Percentiles rank a stretch among this genome's conserved stretches.
Conservation (phyloP, 768 basidiomycete genomes). For the Suillus clintonianus region DNA sequence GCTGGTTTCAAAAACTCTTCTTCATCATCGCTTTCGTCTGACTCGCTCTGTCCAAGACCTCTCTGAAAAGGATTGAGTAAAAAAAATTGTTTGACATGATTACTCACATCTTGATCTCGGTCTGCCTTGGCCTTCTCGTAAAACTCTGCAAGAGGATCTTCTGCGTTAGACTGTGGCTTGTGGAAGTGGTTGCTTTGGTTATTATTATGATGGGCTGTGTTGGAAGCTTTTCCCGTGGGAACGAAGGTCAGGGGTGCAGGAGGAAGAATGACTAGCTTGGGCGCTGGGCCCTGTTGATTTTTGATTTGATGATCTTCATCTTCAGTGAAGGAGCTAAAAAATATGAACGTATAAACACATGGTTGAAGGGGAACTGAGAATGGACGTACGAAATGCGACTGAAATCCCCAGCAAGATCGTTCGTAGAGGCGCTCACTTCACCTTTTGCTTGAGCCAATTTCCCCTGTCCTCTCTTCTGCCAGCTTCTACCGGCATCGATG, state of each 20-base stretch:
- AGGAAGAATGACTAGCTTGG: constrained; percentile 20
- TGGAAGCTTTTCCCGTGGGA: not conserved
- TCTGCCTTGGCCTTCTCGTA: constrained; percentile 59
- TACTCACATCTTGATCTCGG: constrained; percentile 43
- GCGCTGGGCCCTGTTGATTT: not conserved
- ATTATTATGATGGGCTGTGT: not conserved
- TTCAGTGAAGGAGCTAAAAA: not conserved
- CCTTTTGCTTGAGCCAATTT: constrained; percentile 3
- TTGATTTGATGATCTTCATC: not conserved
- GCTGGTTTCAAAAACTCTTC: constrained; percentile 16
- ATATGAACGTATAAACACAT: not conserved
- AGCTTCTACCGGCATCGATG: constrained; percentile 42
- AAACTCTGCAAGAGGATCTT: constrained; percentile 66
- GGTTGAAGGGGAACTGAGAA: not conserved
- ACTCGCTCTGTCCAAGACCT: constrained; percentile 37
- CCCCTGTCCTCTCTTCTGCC: constrained; percentile 14
- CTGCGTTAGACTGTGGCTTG: constrained; percentile 20
- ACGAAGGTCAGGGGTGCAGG: constrained; percentile 24
- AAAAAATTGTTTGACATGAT: not conserved
- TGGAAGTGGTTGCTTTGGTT: constrained; percentile 14
- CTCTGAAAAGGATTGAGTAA: constrained; percentile 36
- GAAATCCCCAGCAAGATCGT: constrained; percentile 30
- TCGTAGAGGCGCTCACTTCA: not conserved
- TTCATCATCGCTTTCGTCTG: constrained; percentile 33
- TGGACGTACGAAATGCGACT: constrained; percentile 51